Evolutionary conservation across 305 asterid species (phyloP).

Genomic region (Solanum chacoense): DNA sequence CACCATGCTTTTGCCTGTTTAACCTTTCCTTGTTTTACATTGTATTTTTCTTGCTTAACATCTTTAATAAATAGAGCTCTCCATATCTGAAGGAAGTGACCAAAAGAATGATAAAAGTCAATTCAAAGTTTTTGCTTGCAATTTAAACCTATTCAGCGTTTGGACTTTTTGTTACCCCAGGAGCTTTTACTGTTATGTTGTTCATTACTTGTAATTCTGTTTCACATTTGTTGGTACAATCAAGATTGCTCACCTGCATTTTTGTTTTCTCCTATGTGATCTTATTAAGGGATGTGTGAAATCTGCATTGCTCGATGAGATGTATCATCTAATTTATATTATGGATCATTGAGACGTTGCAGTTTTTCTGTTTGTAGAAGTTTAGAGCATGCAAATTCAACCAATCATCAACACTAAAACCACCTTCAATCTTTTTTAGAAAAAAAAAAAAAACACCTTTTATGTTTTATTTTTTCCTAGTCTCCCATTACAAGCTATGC

Average conservation of each 20-base stretch:
- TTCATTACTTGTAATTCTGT: neutral
- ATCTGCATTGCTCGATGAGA: neutral
- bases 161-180: neutral
- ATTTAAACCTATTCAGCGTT: neutral
- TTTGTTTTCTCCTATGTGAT: neutral
- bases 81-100: neutral
- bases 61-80: neutral
- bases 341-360: neutral
- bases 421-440: neutral
- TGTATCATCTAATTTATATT: neutral
- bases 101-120: neutral
- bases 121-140: neutral
- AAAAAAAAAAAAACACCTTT: neutral
- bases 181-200: neutral
- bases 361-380: neutral
- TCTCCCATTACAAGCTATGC: neutral
- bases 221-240: neutral
- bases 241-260: neutral
- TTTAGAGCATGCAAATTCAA: neutral
- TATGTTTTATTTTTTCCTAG: neutral
- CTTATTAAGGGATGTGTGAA: neutral
- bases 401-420: neutral
- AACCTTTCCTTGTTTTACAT: neutral
- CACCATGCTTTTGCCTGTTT: neutral
- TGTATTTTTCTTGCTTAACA: neutral